Evolutionary conservation across 2,329 filamentous ascomycete genomes (phyloP).

Genomic region (Macrophomina phaseolina): DNA sequence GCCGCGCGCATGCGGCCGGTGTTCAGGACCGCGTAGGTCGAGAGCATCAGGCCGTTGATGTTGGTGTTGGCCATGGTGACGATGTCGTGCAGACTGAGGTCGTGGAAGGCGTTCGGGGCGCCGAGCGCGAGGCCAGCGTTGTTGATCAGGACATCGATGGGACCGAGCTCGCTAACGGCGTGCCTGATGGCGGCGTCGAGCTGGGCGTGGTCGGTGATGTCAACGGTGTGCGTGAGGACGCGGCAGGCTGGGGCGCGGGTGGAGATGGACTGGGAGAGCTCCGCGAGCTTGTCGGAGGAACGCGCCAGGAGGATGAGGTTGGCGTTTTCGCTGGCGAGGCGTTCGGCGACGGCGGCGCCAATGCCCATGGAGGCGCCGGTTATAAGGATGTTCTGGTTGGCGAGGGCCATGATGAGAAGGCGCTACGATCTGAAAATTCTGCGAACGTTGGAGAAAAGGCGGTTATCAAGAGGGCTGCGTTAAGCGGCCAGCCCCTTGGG

Average conservation of each 20-base stretch:
- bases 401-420: conserved; percentile 34
- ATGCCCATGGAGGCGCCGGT: conserved; percentile 57
- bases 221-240: conserved; percentile 34
- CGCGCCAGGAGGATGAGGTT: conserved; percentile 52
- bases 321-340: conserved; percentile 47
- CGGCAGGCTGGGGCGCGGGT: background rate
- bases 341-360: conserved; percentile 51
- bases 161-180: conserved; percentile 36
- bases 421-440: too few relatives aligned
- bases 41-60: conserved; percentile 56
- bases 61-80: conserved; percentile 56
- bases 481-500: too few relatives aligned
- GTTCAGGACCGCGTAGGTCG: conserved; percentile 54
- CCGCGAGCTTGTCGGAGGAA: conserved; percentile 39
- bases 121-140: conserved; percentile 57
- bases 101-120: conserved; percentile 50
- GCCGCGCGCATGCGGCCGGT: conserved; percentile 45
- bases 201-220: conserved; percentile 42
- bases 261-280: conserved; percentile 33
- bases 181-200: conserved; percentile 39
- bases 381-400: conserved; percentile 30
- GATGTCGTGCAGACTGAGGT: conserved; percentile 50
- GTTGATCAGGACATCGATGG: conserved; percentile 55
- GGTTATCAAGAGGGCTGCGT: too few relatives aligned
- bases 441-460: too few relatives aligned